Conservation (phyloP, 148 eudicot species). For the Silene uniflora region DNA sequence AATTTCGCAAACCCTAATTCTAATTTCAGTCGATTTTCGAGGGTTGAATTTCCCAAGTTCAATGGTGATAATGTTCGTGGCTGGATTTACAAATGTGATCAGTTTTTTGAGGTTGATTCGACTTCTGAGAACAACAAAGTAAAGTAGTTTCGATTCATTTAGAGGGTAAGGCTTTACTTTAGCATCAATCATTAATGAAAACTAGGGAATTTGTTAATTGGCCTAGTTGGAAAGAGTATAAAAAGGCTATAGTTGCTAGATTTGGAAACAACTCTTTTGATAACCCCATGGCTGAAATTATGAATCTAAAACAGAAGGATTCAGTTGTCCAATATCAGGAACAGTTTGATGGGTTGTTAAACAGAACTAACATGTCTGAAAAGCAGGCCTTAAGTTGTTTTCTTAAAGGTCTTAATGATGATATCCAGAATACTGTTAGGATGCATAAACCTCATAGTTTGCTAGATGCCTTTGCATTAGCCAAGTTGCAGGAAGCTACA, state of each 20-base stretch:
- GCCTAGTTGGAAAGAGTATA: not conserved
- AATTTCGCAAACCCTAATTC: too few species aligned
- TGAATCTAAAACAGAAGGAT: too few species aligned
- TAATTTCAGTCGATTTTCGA: too few species aligned
- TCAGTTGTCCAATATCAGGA: not conserved
- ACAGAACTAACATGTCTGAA: not conserved
- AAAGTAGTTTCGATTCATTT: not conserved
- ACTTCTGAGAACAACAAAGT: too few species aligned
- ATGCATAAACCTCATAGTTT: not conserved
- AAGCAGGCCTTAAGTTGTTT: not conserved
- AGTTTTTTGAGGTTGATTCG: not conserved
- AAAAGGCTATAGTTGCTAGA: not conserved
- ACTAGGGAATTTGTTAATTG: not conserved
- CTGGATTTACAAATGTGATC: too few species aligned
- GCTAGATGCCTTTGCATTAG: not conserved
- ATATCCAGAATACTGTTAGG: not conserved
- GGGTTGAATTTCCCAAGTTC: too few species aligned
- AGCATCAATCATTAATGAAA: constrained; percentile 1
- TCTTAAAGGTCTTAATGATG: not conserved
- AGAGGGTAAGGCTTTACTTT: not conserved
- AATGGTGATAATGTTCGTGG: too few species aligned
- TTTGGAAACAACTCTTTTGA: not conserved
- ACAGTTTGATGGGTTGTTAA: too few species aligned
- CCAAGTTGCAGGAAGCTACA: not conserved
- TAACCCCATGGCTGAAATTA: not conserved